Evolutionary conservation across 805 yeast species (phyloP).

Genomic region (Ogataea paraovalis): DNA sequence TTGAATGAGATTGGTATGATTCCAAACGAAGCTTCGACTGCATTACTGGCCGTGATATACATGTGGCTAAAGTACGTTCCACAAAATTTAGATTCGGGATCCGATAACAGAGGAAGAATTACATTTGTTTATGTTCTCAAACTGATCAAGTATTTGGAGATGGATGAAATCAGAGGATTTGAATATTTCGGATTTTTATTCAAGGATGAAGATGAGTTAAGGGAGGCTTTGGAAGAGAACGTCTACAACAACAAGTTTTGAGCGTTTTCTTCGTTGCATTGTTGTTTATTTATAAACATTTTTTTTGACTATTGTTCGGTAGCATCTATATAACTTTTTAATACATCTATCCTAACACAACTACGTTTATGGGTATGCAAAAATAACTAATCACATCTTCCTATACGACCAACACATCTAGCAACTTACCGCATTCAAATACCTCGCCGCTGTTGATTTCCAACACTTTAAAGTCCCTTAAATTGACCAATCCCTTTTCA

Average conservation of each 20-base stretch:
- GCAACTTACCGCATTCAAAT: slow-evolving; percentile 63
- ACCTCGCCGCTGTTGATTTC: slow-evolving; percentile 65
- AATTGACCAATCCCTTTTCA: slow-evolving; percentile 57
- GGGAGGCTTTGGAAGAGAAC: slow-evolving; percentile 5
- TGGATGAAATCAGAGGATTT: slow-evolving; percentile 21
- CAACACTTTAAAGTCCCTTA: slow-evolving; percentile 62
- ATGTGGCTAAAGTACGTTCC: slow-evolving; percentile 26
- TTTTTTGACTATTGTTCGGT: background rate
- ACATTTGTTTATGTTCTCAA: slow-evolving; percentile 18
- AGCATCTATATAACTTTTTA: background rate
- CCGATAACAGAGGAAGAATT: slow-evolving; percentile 8
- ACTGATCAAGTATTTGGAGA: slow-evolving; percentile 20
- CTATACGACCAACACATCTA: slow-evolving; percentile 60
- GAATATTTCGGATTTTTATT: slow-evolving; percentile 28
- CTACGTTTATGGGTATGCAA: background rate
- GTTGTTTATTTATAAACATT: background rate
- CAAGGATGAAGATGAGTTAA: slow-evolving; percentile 23
- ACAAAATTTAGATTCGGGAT: slow-evolving; percentile 2
- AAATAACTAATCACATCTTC: background rate
- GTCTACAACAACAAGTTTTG: background rate
- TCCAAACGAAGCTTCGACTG: slow-evolving; percentile 19
- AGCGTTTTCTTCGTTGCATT: background rate
- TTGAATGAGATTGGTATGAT: slow-evolving; percentile 21
- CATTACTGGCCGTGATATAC: slow-evolving; percentile 21
- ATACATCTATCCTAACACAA: background rate